Percentiles rank a stretch among this genome's conserved stretches.
These are phyloP conservation scores for Peronosclerospora sorghi DNA, from an alignment of 352 stramenopile species.

Conservation along the genomic window DNA sequence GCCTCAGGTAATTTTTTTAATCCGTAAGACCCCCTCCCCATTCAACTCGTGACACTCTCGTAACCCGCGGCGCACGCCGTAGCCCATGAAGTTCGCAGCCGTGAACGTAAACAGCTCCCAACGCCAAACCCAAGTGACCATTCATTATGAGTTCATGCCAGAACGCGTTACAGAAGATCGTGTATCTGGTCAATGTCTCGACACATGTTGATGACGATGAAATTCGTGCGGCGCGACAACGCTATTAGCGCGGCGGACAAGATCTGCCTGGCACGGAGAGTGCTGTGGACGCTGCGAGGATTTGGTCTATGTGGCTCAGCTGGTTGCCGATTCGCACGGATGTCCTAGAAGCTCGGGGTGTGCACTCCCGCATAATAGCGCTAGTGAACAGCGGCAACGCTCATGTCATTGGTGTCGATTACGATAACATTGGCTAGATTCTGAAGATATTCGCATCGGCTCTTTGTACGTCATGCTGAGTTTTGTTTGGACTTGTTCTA, in stretches of 20 bases:
- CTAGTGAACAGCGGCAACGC: slow-evolving; percentile 48
- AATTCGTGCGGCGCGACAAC: slow-evolving; percentile 65
- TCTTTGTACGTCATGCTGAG: slow-evolving; percentile 30
- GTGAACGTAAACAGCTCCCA: no score
- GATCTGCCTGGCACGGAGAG: slow-evolving; percentile 49
- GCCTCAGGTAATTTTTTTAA: no score
- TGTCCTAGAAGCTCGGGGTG: slow-evolving; percentile 61
- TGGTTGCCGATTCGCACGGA: slow-evolving; percentile 75
- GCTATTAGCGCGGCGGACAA: slow-evolving; percentile 74
- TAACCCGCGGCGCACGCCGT: no score
- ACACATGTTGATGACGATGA: slow-evolving; percentile 46
- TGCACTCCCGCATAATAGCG: slow-evolving; percentile 61
- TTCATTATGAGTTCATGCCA: no score
- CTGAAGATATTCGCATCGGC: slow-evolving; percentile 71
- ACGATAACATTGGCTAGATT: slow-evolving; percentile 47
- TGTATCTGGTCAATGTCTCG: slow-evolving; percentile 46
- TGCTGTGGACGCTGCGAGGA: slow-evolving; percentile 42
- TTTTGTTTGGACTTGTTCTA: no score
- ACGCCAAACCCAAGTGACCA: no score
- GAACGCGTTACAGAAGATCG: slow-evolving; percentile 59
- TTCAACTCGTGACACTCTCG: no score
- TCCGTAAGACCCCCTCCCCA: no score
- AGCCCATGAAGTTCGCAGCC: no score
- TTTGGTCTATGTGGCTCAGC: slow-evolving; percentile 69
- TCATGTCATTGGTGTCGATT: slow-evolving; percentile 56